Percentiles rank a stretch among this genome's conserved stretches.
Evolutionary conservation across 2,329 filamentous ascomycete genomes (phyloP).

Genomic region (Penicillium sp.): DNA sequence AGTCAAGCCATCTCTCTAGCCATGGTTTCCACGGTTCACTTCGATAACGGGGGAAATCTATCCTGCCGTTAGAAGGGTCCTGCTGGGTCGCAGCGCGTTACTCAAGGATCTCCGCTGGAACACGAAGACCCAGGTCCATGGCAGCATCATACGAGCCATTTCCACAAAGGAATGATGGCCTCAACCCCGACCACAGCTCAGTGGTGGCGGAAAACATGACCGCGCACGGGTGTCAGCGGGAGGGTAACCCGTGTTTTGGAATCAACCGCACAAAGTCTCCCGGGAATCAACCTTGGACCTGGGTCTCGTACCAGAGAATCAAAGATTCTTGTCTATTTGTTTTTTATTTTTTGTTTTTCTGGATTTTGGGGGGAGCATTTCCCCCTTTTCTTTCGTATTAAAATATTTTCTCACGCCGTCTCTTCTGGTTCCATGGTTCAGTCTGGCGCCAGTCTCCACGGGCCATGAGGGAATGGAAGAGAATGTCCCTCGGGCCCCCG

Average conservation of each 20-base stretch:
- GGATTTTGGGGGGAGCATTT: neutral
- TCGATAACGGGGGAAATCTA: neutral
- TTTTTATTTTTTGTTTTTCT: neutral
- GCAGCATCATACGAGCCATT: neutral
- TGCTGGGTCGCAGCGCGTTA: neutral
- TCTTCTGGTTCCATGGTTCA: constrained; percentile 43
- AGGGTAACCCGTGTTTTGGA: constrained; percentile 23
- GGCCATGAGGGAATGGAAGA: neutral
- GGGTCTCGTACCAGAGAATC: neutral
- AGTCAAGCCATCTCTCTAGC: neutral
- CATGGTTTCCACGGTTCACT: neutral
- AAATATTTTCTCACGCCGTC: constrained; percentile 25
- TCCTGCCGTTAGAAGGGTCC: neutral
- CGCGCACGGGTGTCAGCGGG: constrained; percentile 21
- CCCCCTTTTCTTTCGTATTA: neutral
- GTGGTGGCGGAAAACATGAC: constrained; percentile 24
- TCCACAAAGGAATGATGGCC: neutral
- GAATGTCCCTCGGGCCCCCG: neutral
- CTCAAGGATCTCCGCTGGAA: neutral
- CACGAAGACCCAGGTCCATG: neutral
- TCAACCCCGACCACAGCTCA: neutral
- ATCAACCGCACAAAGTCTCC: neutral
- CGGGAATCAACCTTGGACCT: neutral
- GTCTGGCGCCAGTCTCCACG: constrained; percentile 21
- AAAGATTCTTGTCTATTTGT: neutral